These are phyloP conservation scores for Venturia aucupariae DNA, from an alignment of 2,329 filamentous ascomycete genomes.

Conservation along the genomic window DNA sequence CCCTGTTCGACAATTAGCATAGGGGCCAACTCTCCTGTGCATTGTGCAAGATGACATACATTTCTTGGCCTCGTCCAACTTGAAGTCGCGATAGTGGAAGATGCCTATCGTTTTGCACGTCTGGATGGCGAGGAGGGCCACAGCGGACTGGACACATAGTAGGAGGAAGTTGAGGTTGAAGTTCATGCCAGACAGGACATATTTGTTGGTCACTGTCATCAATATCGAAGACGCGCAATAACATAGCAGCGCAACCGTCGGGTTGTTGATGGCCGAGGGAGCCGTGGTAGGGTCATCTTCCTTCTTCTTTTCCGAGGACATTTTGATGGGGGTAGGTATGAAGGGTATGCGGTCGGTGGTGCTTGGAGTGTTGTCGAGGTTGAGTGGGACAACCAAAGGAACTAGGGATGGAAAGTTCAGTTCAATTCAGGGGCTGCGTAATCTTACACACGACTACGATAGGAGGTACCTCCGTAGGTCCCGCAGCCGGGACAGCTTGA, in stretches of 20 bases:
- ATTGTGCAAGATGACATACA: slow-evolving; percentile 48
- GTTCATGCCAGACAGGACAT: slow-evolving; percentile 77
- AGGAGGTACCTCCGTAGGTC: too few species aligned
- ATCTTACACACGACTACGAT: not conserved
- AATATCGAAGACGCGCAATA: slow-evolving; percentile 96
- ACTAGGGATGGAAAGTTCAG: not conserved
- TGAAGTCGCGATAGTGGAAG: slow-evolving; percentile 79
- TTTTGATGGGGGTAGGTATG: slow-evolving; percentile 32
- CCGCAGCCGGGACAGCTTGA: not conserved
- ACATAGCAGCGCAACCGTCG: slow-evolving; percentile 68
- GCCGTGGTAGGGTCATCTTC: slow-evolving; percentile 38
- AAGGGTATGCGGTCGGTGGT: not conserved
- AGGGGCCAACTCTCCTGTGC: not conserved
- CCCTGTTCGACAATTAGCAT: slow-evolving; percentile 46
- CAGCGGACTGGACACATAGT: slow-evolving; percentile 78
- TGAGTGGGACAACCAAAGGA: too few species aligned
- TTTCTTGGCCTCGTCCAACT: slow-evolving; percentile 79
- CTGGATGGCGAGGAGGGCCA: slow-evolving; percentile 78
- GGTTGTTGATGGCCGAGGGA: slow-evolving; percentile 56
- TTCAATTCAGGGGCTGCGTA: not conserved
- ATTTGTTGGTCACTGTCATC: slow-evolving; percentile 99
- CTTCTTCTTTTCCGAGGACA: slow-evolving; percentile 86
- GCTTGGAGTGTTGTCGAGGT: not conserved
- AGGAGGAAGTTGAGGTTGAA: slow-evolving; percentile 98
- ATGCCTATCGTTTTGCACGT: slow-evolving; percentile 70